Evolutionary conservation across 2,329 filamentous ascomycete species (phyloP), one percentile per base, ranked within the genome.

Genomic region (Acrodontium crateriforme): DNA sequence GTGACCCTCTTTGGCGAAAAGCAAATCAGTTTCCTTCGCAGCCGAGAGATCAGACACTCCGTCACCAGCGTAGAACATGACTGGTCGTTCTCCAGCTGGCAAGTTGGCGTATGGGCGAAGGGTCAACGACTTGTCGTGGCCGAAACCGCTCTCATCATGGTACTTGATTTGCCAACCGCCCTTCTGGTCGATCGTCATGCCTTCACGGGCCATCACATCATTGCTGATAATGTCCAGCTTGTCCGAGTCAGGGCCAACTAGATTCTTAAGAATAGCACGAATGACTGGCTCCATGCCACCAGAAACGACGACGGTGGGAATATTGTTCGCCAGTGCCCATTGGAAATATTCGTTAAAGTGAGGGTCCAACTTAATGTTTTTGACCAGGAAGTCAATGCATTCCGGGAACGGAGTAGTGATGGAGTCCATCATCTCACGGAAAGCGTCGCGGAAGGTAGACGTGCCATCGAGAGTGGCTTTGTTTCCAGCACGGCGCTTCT

Each of bases 121-220:
- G 52, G 89, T 82, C 29, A 87, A 64, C 15, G 78, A 85, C 70
- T 98, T 98, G 66, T 98, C 87, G 52, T 98, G 89, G n/a, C 89
- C 89, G 46, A 91, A 91, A 33, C 75, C 68, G 49, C 78, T 81
- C 36, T 87, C 82, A 52, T 98, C 85, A 48, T 83, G 84, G 58
- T 77, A 98, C 33, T 71, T 64, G 44, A 98, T 87, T 47, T 77
- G 64, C 89, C 89, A 98, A 16, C 84, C 87, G 11, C 71, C 72
- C 49, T 79, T 71, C 27, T 83, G 71, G 43, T 89, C 77, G 50
- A 91, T 78, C 44, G 59, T 65, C 67, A 82, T 77, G 22, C 71
- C 82, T 25, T 59, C 74, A 59, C 53, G 69, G 49, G 71, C 53
- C 34, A 62, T 65, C 7, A 87, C 82, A 40, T 84, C 64, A 57